Percentiles rank a stretch among this genome's conserved stretches.
Evolutionary conservation across 139 green algal genomes (phyloP).

Genomic region (Chlamydomonas eustigma): DNA sequence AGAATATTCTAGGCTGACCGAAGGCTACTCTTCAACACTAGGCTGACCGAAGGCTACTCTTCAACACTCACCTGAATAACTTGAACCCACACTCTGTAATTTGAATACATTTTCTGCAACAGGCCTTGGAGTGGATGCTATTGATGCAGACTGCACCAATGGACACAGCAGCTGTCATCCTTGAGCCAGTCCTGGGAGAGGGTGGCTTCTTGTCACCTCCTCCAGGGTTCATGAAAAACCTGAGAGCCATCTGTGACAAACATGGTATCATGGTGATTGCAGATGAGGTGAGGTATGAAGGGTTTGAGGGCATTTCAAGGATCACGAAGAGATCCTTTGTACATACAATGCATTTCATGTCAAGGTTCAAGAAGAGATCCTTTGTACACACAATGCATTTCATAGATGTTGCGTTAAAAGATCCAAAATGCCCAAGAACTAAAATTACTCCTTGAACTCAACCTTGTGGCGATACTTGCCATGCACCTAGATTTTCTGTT

Average conservation of each 20-base stretch:
- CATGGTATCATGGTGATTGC: conserved; percentile 81
- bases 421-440: no score
- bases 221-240: conserved; percentile 57
- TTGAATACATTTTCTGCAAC: no score
- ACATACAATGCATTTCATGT: not conserved
- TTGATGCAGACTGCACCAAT: conserved; percentile 45
- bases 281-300: conserved; percentile 64
- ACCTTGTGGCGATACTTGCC: no score
- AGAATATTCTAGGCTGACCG: no score
- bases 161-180: conserved; percentile 74
- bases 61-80: no score
- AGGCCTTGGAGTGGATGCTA: conserved; percentile 72
- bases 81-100: no score
- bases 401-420: no score
- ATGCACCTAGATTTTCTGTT: no score
- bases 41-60: no score
- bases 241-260: conserved; percentile 60
- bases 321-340: not conserved
- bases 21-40: no score
- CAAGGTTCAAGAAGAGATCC: not conserved
- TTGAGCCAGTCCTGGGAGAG: conserved; percentile 76
- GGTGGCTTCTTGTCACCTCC: conserved; percentile 79
- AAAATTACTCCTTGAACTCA: no score
- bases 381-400: not conserved
- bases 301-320: not conserved